phyloP scores from a whole-genome alignment of 1,139 yeast genomes.

The Hemisphaericaspora lyxosophila region DNA sequence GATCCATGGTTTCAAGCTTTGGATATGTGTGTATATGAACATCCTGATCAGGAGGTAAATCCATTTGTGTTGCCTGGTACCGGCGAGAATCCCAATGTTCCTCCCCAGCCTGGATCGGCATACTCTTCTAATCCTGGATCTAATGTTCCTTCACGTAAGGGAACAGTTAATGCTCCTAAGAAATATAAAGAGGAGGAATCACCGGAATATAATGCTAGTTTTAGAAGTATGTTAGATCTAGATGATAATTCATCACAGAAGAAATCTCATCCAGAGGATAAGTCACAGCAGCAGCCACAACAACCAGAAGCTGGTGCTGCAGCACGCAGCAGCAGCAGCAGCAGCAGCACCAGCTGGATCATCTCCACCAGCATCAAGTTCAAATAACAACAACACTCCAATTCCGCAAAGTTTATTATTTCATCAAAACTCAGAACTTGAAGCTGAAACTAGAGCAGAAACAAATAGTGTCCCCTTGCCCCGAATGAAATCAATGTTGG shows the following conservation, averaged over 20 bases:
- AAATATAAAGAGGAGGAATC: slow-evolving; percentile 17
- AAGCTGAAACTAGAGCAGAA: not conserved
- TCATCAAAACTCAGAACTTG: slow-evolving; percentile 1
- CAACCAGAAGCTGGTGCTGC: not conserved
- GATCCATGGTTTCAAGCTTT: slow-evolving; percentile 66
- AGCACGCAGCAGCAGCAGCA: not conserved
- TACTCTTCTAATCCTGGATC: slow-evolving; percentile 22
- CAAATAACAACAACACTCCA: slow-evolving; percentile 5
- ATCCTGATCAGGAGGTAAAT: slow-evolving; percentile 45
- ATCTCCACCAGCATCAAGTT: too few relatives aligned
- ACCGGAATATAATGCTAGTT: slow-evolving; percentile 27
- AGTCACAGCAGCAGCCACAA: not conserved
- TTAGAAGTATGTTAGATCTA: slow-evolving; percentile 45
- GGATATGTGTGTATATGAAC: slow-evolving; percentile 63
- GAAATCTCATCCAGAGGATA: too few relatives aligned
- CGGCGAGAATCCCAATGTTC: slow-evolving; percentile 13
- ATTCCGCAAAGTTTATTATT: not conserved
- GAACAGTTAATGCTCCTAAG: slow-evolving; percentile 21
- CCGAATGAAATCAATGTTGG: slow-evolving; percentile 15
- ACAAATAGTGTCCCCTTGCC: slow-evolving; percentile 4
- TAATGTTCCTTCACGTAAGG: slow-evolving; percentile 36
- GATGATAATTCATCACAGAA: slow-evolving; percentile 11
- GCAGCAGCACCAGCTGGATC: not conserved
- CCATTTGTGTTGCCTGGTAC: slow-evolving; percentile 36
- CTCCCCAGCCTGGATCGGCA: slow-evolving; percentile 9